Evolutionary conservation across 2,329 filamentous ascomycete genomes (phyloP), one percentile per base, ranked within the genome.

Genomic region (Xylariomycetidae sp.): DNA sequence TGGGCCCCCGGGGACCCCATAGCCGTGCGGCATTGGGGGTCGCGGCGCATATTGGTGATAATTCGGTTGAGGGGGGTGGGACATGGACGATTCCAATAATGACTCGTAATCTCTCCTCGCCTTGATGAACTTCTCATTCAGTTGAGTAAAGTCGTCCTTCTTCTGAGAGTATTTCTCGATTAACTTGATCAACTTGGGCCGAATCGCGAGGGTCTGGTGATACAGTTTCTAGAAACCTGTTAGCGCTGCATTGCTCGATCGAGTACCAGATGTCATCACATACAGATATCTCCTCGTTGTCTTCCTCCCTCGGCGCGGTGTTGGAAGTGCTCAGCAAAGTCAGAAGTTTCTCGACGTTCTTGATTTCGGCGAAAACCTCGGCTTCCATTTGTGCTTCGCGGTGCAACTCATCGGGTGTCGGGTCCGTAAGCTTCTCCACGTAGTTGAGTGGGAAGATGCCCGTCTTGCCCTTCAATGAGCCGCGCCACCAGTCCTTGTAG

Each of bases 51-150:
- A 80, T 46, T 86, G 80, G 49, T 85, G 82, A 56, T 90, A 92
- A 46, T 73, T 78, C 29, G 82, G 78, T 53, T 86, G 84, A 33
- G 85, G 80, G n/a, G 89, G 85, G 48, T 96, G 90, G 1, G 89
- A 81, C 90, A 98, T 97, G 36, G 90, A 97, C 13, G 87, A 85
- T 61, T 98, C 92, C 14, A 98, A 70, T n/a, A 98, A 73, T 18
- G 86, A 82, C 63, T 98, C 92, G 58, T 98, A 98, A 63, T 98
- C 92, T 51, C 90, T 79, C 45, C 92, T 82, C 28, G 92, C 92
- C 64, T 98, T 98, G 71, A 98, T 97, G 62, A 98, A 98, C 66
- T 97, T 97, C 62, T 98, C 92, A 54, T 98, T 98, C 42, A 98
- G 70, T 58, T 97, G 90, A 3, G 92, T 96, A 56, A 98, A 97